Evolutionary conservation across 176 grass and related monocot species (phyloP).

Genomic region (Chloris gayana): DNA sequence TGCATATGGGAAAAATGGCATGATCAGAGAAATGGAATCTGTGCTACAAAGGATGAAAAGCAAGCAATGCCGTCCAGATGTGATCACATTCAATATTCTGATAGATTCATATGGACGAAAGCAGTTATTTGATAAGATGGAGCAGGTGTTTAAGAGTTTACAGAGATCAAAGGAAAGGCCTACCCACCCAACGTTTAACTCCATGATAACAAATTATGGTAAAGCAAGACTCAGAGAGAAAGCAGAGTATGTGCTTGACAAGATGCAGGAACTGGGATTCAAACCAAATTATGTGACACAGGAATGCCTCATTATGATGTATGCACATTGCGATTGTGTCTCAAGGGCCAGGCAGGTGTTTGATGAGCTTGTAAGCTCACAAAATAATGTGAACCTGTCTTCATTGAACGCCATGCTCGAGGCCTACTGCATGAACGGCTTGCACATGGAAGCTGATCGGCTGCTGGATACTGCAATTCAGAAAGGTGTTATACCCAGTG

Average conservation of each 20-base stretch:
- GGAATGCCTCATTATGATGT: constrained; percentile 84
- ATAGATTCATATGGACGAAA: constrained; percentile 86
- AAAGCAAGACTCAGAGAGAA: constrained; percentile 89
- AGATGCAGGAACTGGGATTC: constrained; percentile 79
- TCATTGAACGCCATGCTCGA: constrained; percentile 85
- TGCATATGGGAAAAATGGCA: constrained; percentile 85
- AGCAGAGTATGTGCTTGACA: constrained; percentile 66
- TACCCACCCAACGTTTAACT: constrained; percentile 90
- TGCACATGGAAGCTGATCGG: constrained; percentile 73
- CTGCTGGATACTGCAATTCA: constrained; percentile 63
- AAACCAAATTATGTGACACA: constrained; percentile 83
- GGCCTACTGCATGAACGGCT: constrained; percentile 82
- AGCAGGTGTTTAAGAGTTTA: constrained; percentile 93
- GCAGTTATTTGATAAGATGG: constrained; percentile 94
- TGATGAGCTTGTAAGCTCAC: constrained; percentile 64
- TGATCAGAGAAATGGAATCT: constrained; percentile 94
- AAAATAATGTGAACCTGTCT: constrained; percentile 60
- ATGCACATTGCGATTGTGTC: constrained; percentile 70
- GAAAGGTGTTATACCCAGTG: constrained; percentile 55
- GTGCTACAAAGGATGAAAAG: constrained; percentile 82
- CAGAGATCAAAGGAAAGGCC: constrained; percentile 79
- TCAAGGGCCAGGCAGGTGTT: constrained; percentile 71
- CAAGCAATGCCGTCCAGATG: constrained; percentile 78
- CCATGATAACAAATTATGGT: constrained; percentile 95
- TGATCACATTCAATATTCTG: constrained; percentile 94